Percentiles rank a stretch among this genome's conserved stretches.
These are phyloP conservation scores for Cryoendolithus antarcticus DNA, from an alignment of 2,329 filamentous ascomycete genomes.

Conservation along the genomic window DNA sequence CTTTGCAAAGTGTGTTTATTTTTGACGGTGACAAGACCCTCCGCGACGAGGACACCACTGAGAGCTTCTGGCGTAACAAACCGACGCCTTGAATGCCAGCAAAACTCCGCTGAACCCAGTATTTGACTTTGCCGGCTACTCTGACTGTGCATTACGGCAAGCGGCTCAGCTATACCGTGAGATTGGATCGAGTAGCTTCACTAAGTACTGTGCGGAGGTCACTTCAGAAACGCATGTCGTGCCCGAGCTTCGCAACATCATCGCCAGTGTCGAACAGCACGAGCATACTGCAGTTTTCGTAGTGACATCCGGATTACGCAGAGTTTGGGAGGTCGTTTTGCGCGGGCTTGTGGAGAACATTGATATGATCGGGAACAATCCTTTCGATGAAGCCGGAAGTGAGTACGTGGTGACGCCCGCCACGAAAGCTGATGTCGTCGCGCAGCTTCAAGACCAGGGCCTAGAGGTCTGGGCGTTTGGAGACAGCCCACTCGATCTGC, in stretches of 20 bases:
- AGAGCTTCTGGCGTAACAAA: slow-evolving; percentile 38
- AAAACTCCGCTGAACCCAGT: slow-evolving; percentile 40
- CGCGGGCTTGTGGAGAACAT: slow-evolving; percentile 30
- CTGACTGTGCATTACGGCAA: slow-evolving; percentile 44
- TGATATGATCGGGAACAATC: slow-evolving; percentile 41
- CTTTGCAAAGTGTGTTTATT: slow-evolving; percentile 37
- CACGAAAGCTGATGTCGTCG: slow-evolving; percentile 39
- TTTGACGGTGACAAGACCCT: slow-evolving; percentile 50
- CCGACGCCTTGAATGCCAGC: slow-evolving; percentile 36
- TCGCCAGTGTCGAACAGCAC: no score
- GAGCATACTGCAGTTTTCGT: slow-evolving; percentile 29
- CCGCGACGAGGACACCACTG: slow-evolving; percentile 36
- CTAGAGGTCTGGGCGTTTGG: slow-evolving; percentile 45
- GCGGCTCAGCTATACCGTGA: slow-evolving; percentile 43
- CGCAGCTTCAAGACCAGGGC: slow-evolving; percentile 25
- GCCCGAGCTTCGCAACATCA: no score
- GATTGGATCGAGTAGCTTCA: slow-evolving; percentile 26
- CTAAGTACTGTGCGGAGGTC: slow-evolving; percentile 33
- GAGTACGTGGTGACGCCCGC: slow-evolving; percentile 40
- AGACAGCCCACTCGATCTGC: slow-evolving; percentile 46
- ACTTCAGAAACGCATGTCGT: no score
- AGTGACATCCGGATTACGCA: slow-evolving; percentile 42
- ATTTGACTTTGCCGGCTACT: slow-evolving; percentile 39
- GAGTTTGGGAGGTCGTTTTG: slow-evolving; percentile 45
- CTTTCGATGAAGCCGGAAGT: slow-evolving; percentile 33